Evolutionary conservation across 768 basidiomycete genomes (phyloP).

Genomic region (Calocybe cyanea): DNA sequence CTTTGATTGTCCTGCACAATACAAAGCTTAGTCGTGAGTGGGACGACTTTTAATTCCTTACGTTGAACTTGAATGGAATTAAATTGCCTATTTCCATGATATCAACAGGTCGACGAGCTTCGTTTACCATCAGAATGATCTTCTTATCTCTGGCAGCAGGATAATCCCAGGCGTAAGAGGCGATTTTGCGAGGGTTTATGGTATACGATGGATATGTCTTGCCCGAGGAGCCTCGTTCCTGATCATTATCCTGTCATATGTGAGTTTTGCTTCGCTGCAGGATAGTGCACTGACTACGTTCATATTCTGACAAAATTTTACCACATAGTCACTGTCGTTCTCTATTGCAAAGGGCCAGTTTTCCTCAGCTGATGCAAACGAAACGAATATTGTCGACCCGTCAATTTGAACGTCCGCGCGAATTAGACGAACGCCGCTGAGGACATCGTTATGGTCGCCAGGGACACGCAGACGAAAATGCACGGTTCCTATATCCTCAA

Average conservation of each 20-base stretch:
- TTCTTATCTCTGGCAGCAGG: constrained; percentile 84
- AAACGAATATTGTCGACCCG: constrained; percentile 87
- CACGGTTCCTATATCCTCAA: constrained; percentile 85
- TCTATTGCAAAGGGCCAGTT: constrained; percentile 93
- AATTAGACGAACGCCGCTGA: constrained; percentile 49
- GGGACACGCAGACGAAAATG: constrained; percentile 63
- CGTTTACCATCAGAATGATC: constrained; percentile 60
- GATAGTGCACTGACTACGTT: constrained; percentile 6
- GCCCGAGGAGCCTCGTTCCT: constrained; percentile 27
- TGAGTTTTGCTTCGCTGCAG: neutral
- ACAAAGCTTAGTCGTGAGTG: neutral
- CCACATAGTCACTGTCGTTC: constrained; percentile 74
- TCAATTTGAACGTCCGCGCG: constrained; percentile 78
- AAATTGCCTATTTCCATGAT: constrained; percentile 95
- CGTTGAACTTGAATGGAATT: constrained; percentile 82
- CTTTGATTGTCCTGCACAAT: constrained; percentile 48
- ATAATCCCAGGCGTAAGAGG: constrained; percentile 89
- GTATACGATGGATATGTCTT: constrained; percentile 49
- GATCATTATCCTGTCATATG: constrained; percentile 38
- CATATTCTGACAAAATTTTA: constrained; percentile 77
- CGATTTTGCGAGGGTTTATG: constrained; percentile 48
- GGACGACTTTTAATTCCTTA: constrained; percentile 27
- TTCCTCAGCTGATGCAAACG: constrained; percentile 51
- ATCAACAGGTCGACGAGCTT: constrained; percentile 66
- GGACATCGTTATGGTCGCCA: constrained; percentile 26